Evolutionary conservation across 2,329 filamentous ascomycete genomes (phyloP).

Genomic region (Coniochaeta sp.): DNA sequence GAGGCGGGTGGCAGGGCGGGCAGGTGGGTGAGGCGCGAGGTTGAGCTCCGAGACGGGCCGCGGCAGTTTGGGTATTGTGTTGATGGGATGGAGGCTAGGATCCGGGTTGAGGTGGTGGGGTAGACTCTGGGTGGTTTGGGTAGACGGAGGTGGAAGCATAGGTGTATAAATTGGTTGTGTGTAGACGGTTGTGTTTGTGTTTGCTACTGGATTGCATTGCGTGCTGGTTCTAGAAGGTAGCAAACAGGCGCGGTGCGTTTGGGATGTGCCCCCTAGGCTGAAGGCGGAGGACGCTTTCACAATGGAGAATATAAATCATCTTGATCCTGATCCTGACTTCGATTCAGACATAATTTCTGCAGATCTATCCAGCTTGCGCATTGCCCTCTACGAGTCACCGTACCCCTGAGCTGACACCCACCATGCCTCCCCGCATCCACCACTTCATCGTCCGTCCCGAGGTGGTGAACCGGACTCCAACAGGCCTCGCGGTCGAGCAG

Average conservation of each 20-base stretch:
- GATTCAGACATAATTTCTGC: too few relatives aligned
- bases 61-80: slow-evolving; percentile 78
- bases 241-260: neutral
- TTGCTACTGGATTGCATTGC: too few relatives aligned
- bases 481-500: slow-evolving; percentile 15
- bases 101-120: slow-evolving; percentile 56
- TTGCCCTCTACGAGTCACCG: too few relatives aligned
- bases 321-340: too few relatives aligned
- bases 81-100: slow-evolving; percentile 60
- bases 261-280: too few relatives aligned
- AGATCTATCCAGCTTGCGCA: too few relatives aligned
- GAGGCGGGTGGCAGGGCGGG: slow-evolving; percentile 30
- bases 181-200: neutral
- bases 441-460: slow-evolving; percentile 37
- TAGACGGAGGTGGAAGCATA: neutral
- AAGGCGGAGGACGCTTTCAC: too few relatives aligned
- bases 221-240: neutral
- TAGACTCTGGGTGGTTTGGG: slow-evolving; percentile 13
- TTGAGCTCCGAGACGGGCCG: slow-evolving; percentile 72
- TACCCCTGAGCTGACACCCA: neutral
- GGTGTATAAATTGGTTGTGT: neutral
- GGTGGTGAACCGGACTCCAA: slow-evolving; percentile 15
- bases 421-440: slow-evolving; percentile 19
- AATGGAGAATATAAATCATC: too few relatives aligned
- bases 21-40: slow-evolving; percentile 68